Evolutionary conservation across 106 monocot species (phyloP), one percentile per base, ranked within the genome.

Genomic region (Allium fistulosum): DNA sequence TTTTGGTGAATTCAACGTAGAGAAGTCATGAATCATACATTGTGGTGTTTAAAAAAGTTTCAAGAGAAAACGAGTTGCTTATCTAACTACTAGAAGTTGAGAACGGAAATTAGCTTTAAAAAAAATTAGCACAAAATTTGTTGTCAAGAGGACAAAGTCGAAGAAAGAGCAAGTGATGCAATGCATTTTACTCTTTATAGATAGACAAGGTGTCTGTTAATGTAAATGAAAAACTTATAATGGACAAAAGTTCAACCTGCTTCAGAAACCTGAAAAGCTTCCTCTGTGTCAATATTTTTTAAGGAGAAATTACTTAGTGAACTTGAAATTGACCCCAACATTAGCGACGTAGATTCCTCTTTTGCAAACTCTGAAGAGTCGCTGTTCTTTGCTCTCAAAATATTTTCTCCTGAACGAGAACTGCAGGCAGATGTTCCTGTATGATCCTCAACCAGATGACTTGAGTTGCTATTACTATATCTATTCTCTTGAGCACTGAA

Each of bases 231-330:
- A 15, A 11, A 55, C 11, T 3, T 55, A 55, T 0, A 15, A 14
- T 68, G 26, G 26, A 67, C 59, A 2, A 77, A 53, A 53, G 51
- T 46, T 65, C 72, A 77, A 85, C 84, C 82, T 80, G 75, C 66
- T 68, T 74, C 65, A 9, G 62, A 63, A 48, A 65, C 59, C 46
- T 71, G 63, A 52, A 46, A 61, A 69, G 53, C 26, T 46, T 81
- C 65, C 12, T 56, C 58, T 11, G 49, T 52, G 53, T 59, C 53
- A 66, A 51, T 78, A 69, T 70, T 75, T 66, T 53, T 66, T 8
- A 47, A 26, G 59, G 76, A 49, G 67, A 64, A 61, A 71, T 70
- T 50, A 66, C 47, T 60, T 50, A 57, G 26, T 37, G 77, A 80
- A 67, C 60, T 74, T 72, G 70, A 75, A 66, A 55, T 16, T 59